Conservation (phyloP, 371 early-diverging fungal genomes). For the Encephalitozoon romaleae region DNA sequence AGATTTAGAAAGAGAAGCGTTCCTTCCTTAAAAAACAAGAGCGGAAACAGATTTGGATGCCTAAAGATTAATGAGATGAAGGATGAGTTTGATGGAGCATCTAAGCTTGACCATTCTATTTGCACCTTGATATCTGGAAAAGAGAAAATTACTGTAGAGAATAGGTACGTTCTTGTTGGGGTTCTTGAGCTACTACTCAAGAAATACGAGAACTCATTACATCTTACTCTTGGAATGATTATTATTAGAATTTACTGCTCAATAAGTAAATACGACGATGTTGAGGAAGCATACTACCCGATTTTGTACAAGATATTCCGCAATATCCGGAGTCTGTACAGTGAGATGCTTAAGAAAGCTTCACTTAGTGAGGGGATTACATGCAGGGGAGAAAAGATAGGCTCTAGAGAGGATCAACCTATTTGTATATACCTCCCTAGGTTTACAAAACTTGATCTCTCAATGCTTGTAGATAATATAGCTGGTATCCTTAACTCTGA, state of each 20-base stretch:
- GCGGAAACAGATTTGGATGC: neutral
- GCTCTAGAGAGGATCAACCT: neutral
- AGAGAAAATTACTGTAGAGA: neutral
- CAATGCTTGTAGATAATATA: conserved; percentile 37
- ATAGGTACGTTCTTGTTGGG: conserved; percentile 33
- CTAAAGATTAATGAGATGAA: neutral
- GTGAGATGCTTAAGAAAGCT: conserved; percentile 5
- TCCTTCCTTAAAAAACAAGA: neutral
- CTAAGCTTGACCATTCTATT: neutral
- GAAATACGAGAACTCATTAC: conserved; percentile 25
- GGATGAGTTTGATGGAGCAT: neutral
- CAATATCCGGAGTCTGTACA: neutral
- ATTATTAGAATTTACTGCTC: conserved; percentile 31
- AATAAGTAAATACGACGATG: neutral
- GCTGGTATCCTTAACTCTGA: conserved; percentile 30
- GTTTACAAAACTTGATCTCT: conserved; percentile 47
- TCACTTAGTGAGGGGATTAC: neutral
- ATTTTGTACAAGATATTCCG: conserved; percentile 7
- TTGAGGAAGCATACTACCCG: neutral
- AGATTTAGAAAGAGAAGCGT: neutral
- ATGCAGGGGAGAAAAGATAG: neutral
- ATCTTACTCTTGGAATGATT: conserved; percentile 12
- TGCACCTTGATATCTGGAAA: neutral
- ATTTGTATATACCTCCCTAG: conserved; percentile 30
- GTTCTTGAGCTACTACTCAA: conserved; percentile 36